These are phyloP conservation scores for Gomphus sp. DNA, from an alignment of 1,284 basidiomycete species.

Conservation along the genomic window DNA sequence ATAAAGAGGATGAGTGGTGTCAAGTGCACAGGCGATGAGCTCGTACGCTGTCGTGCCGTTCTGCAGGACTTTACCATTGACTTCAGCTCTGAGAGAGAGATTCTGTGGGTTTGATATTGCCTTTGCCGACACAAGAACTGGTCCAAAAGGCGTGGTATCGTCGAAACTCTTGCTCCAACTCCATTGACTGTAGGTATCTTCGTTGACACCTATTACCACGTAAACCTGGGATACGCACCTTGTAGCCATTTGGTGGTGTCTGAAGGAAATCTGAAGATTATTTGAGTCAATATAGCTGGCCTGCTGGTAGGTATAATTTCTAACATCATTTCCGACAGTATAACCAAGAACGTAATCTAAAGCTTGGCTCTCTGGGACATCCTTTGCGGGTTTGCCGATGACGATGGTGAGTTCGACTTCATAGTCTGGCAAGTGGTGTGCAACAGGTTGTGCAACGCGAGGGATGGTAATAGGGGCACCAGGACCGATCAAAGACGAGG, in stretches of 20 bases:
- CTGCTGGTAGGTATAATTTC: constrained; percentile 15
- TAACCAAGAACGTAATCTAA: constrained; percentile 78
- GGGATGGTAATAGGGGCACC: constrained; percentile 61
- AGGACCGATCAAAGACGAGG: constrained; percentile 63
- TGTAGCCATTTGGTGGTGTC: constrained; percentile 10
- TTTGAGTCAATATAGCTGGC: background rate
- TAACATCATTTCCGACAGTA: constrained; percentile 71
- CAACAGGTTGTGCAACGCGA: constrained; percentile 55
- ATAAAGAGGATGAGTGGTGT: constrained; percentile 1
- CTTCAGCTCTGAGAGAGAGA: constrained; percentile 51
- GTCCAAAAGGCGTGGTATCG: constrained; percentile 69
- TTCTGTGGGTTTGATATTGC: constrained; percentile 63
- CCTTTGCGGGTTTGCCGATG: constrained; percentile 70
- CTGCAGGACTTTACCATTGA: constrained; percentile 67
- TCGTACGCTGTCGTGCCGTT: constrained; percentile 63
- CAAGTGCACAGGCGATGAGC: constrained; percentile 17
- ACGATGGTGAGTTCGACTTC: constrained; percentile 85
- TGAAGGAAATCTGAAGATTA: constrained; percentile 5
- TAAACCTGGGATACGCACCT: background rate
- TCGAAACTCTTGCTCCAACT: constrained; percentile 79
- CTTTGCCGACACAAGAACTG: constrained; percentile 60
- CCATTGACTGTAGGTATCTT: constrained; percentile 45
- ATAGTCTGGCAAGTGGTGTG: constrained; percentile 74
- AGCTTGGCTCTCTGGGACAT: constrained; percentile 69
- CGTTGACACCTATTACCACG: background rate